Percentiles rank a stretch among this genome's conserved stretches.
phyloP scores from a whole-genome alignment of 176 grass and related monocot genomes.

The Raddia guianensis region DNA sequence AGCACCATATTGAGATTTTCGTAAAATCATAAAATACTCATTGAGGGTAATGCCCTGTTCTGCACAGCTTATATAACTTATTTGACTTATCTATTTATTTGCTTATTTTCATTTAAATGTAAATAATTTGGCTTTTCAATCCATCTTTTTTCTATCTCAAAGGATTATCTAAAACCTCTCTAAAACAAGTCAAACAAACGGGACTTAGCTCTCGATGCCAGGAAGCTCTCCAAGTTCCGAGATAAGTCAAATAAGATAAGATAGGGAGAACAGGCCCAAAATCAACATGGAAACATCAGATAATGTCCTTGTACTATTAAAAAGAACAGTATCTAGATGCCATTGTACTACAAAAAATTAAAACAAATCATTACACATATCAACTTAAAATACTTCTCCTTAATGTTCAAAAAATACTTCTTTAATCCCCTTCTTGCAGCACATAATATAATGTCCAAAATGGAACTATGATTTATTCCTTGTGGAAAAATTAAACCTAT shows the following conservation, averaged over 20 bases:
- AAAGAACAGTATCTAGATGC: constrained; percentile 6
- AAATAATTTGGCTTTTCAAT: no score
- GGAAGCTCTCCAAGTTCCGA: no score
- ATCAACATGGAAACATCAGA: background rate
- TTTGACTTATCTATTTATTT: no score
- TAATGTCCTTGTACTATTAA: background rate
- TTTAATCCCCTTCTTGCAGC: background rate
- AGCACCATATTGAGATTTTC: background rate
- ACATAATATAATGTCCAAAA: background rate
- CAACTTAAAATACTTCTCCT: background rate
- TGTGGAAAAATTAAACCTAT: background rate
- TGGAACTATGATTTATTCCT: background rate
- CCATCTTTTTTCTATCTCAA: no score
- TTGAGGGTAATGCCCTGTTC: background rate
- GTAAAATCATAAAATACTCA: constrained; percentile 28
- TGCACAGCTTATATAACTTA: no score
- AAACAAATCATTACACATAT: background rate
- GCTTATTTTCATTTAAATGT: no score
- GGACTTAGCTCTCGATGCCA: no score
- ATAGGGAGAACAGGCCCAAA: background rate
- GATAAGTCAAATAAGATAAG: no score
- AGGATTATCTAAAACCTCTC: no score
- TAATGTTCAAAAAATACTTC: background rate
- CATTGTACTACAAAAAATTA: background rate
- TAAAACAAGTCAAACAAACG: no score